These are phyloP conservation scores for Nadsonia starkeyi-henricii DNA, from an alignment of 1,139 yeast genomes.

Conservation along the genomic window DNA sequence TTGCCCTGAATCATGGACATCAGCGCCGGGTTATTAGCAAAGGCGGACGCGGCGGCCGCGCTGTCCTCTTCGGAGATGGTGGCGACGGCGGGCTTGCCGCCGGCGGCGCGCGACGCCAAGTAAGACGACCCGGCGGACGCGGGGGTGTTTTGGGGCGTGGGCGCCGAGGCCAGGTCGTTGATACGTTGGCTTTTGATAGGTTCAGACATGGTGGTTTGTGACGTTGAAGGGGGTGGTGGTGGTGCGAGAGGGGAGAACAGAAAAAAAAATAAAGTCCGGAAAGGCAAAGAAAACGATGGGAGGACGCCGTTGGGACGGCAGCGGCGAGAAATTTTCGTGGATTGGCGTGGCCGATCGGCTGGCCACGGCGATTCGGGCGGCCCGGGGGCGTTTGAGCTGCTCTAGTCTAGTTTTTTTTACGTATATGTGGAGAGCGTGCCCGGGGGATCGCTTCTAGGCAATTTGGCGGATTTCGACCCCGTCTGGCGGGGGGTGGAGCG, in stretches of 20 bases:
- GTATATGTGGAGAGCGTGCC: no score
- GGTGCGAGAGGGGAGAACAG: background rate
- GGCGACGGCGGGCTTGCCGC: conserved; percentile 48
- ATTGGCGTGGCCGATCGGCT: no score
- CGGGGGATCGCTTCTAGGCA: no score
- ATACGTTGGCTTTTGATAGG: conserved; percentile 48
- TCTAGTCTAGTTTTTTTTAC: no score
- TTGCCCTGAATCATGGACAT: conserved; percentile 84
- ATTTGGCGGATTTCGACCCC: no score
- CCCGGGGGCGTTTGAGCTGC: no score
- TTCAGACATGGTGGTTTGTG: conserved; percentile 40
- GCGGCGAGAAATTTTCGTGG: no score
- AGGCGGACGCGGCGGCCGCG: conserved; percentile 28
- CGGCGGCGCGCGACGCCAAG: conserved; percentile 38
- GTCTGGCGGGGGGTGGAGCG: no score
- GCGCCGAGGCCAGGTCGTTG: conserved; percentile 81
- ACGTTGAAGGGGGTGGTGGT: conserved; percentile 6
- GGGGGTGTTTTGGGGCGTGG: conserved; percentile 98
- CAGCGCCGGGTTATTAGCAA: conserved; percentile 63
- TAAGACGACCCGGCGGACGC: conserved; percentile 67
- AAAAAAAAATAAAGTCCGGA: no score
- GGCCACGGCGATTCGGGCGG: no score
- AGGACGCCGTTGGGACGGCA: no score
- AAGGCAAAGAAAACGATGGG: no score
- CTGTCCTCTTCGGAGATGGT: conserved; percentile 59